These are phyloP conservation scores for Pseudocercospora macadamiae DNA, from an alignment of 2,329 filamentous ascomycete species.

Conservation along the genomic window DNA sequence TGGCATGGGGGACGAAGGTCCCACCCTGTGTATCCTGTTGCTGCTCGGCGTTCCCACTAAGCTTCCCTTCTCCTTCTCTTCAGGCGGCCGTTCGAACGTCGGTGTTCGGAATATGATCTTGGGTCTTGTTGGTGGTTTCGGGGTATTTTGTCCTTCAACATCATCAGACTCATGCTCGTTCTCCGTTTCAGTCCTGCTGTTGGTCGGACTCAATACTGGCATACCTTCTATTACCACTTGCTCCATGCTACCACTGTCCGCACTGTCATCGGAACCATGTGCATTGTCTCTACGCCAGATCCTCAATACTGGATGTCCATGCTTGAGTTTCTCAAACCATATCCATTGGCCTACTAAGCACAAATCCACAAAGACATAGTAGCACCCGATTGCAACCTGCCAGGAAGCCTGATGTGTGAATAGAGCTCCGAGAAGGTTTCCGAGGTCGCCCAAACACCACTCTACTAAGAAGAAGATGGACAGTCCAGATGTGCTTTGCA, in stretches of 20 bases:
- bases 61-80: constrained; percentile 33
- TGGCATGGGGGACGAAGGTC: constrained; percentile 45
- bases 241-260: constrained; percentile 28
- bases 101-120: constrained; percentile 37
- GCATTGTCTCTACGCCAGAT: constrained; percentile 33
- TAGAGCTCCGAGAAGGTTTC: constrained; percentile 65
- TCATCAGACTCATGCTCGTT: constrained; percentile 8
- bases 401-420: constrained; percentile 67
- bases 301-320: constrained; percentile 49
- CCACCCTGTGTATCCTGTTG: constrained; percentile 34
- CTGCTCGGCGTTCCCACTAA: constrained; percentile 27
- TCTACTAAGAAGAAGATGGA: constrained; percentile 68
- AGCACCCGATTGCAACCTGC: constrained; percentile 66
- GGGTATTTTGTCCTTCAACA: constrained; percentile 15
- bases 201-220: constrained; percentile 22
- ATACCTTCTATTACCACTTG: constrained; percentile 39
- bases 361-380: constrained; percentile 69
- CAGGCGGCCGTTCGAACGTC: constrained; percentile 32
- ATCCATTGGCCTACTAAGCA: constrained; percentile 65
- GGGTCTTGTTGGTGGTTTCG: constrained; percentile 26
- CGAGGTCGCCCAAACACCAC: constrained; percentile 67
- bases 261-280: constrained; percentile 19
- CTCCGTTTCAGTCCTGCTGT: constrained; percentile 6
- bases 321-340: constrained; percentile 64
- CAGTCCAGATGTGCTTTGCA: constrained; percentile 66